Base-by-base conservation (phyloP, 192 early-diverging fungal species). In the Coemansia sp. region DNA sequence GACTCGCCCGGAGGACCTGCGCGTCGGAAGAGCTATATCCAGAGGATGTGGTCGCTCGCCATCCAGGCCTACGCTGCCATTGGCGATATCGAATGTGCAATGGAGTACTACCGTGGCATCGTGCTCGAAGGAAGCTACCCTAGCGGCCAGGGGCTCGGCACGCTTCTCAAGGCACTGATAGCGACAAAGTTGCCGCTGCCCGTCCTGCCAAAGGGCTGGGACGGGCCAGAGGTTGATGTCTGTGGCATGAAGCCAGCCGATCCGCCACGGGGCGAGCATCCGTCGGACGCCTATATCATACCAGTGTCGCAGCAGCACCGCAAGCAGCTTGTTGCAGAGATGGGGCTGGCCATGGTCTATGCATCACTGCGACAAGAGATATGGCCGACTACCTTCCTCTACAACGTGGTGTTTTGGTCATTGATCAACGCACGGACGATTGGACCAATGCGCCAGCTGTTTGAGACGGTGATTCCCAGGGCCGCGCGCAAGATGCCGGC, bases 311-410 rank as follows among this genome's bases (percentile, higher is more conserved):
- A 18, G 5, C 41, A 13, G 6, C 42, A 56, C 23, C 53, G 51
- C 14, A 40, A 19, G 17, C 14, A 34, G 19, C 39, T 60, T 48
- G 60, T 71, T 11, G 68, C 60, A 4, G 48, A 53, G 23, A 60
- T 56, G 17, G 68, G 68, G 6, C 36, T 71, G 23, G 30, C 52
- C 20, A 71, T 71, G 56, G 53, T 64, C 4, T 71, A 64, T 21
- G 26, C 60, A 4, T 42, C 47, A 35, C 49, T 71, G 28, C 43
- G 41, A 17, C 42, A 41, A 20, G 23, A 29, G 23, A 51, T 47
- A 12, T 59, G 52, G 60, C 60, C 60, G 16, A 49, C 48, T 3
- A 16, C 40, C 0, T 55, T 56, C 42, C 64, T 64, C 32, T 64
- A 59, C 48, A 28, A 28, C 18, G 53, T 64, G 13, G 44, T 71